Evolutionary conservation across 441 rosid genomes (phyloP).

Genomic region (Syzygium syzygioides): DNA sequence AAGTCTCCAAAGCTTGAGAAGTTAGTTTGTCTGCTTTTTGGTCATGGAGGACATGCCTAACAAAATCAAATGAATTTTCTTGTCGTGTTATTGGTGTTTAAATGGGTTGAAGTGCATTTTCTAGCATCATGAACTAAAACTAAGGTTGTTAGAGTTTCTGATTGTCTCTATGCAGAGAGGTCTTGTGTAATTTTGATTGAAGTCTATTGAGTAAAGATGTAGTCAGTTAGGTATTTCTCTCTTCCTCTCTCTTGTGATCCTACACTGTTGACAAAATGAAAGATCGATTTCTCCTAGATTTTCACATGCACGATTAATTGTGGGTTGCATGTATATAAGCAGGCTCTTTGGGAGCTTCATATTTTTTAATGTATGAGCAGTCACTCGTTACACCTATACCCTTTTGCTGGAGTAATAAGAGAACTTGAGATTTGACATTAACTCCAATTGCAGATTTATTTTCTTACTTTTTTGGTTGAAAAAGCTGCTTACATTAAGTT

Average conservation of each 20-base stretch:
- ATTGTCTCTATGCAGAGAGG: neutral
- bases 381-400: neutral
- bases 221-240: neutral
- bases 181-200: neutral
- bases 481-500: neutral
- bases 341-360: neutral
- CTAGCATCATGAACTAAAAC: neutral
- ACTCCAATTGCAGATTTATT: neutral
- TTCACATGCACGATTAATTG: neutral
- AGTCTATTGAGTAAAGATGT: neutral
- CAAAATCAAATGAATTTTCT: neutral
- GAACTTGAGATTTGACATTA: neutral
- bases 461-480: neutral
- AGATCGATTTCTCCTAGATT: neutral
- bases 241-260: neutral
- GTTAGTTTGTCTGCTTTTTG: neutral
- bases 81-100: neutral
- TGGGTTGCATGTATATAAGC: neutral
- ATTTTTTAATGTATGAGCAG: neutral
- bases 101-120: neutral
- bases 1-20: neutral
- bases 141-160: neutral
- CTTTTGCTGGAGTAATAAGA: neutral
- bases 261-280: neutral
- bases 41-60: neutral